Base-by-base conservation (phyloP, 768 basidiomycete genomes). In the Trametes sanguinea region DNA sequence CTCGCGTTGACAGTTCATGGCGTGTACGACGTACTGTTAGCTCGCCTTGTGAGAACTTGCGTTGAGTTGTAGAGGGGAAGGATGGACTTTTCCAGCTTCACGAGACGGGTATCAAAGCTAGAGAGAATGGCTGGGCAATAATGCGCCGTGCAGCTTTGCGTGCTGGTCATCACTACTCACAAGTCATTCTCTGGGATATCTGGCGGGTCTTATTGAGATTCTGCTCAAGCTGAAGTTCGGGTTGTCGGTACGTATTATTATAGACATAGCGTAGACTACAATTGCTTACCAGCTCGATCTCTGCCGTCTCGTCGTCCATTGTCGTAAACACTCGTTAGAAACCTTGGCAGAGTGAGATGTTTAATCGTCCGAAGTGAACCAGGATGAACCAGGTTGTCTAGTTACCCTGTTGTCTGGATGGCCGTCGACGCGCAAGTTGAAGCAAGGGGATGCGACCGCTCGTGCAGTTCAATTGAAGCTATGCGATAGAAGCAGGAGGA, bases 191-290 rank as follows among this genome's bases (percentile, higher is more conserved):
- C 68, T 89, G 88, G 1, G 92, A 93, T 62, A 92, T 89, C 69
- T 90, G 90, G 22, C 84, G 83, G 0, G 92, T 94, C 76, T 93
- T 94, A 73, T 89, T 86, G 45, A 94, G 78, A 71, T 94, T 93
- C 74, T 94, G 92, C 75, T 94, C 90, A 9, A 94, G 81, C 92
- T 56, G 51, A 30, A 40, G 35, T 6, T 6, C 35, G 11, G 1
- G 6, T 37, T 37, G 6, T 14, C 4, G n/a, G n/a, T 14, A 37
- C 7, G 30, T 30, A 10, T 6, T 6, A 10, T 37, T 11, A 39
- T 17, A 2, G 37, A 29, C 43, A 5, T n/a, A 37, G 22, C 75
- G 30, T 9, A n/a, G 9, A 1, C 35, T n/a, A 6, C 27, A 2
- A 8, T 6, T 14, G 43, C 63, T 44, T 65, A 88, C 87, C 63